These are phyloP conservation scores for Oryza meyeriana DNA, from an alignment of 176 grass and related monocot genomes.

Conservation along the genomic window DNA sequence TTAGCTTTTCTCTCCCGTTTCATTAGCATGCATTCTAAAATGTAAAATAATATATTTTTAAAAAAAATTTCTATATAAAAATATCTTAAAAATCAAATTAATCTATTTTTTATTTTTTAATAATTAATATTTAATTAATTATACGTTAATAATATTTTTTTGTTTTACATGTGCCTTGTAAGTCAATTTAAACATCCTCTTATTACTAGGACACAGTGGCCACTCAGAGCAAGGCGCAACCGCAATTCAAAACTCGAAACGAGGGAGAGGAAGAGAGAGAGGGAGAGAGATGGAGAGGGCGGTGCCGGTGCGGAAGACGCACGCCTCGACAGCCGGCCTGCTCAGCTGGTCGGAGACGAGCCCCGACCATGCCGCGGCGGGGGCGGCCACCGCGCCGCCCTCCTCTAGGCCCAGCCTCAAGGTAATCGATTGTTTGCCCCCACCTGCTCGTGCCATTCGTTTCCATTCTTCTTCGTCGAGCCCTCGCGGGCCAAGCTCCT, in stretches of 20 bases:
- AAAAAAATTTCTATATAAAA: too few species aligned
- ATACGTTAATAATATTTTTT: too few species aligned
- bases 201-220: not conserved
- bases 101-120: too few species aligned
- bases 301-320: slow-evolving; percentile 38
- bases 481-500: not conserved
- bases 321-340: slow-evolving; percentile 46
- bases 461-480: not conserved
- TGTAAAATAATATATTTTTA: too few species aligned
- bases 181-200: too few species aligned
- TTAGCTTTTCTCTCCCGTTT: too few species aligned
- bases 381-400: not conserved
- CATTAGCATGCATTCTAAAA: too few species aligned
- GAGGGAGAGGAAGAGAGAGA: not conserved
- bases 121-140: too few species aligned
- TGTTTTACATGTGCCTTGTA: too few species aligned
- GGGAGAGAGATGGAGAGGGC: not conserved
- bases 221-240: not conserved
- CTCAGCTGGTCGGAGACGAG: slow-evolving; percentile 42
- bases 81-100: too few species aligned
- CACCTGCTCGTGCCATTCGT: not conserved
- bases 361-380: not conserved
- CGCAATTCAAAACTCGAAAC: not conserved
- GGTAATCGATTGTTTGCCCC: not conserved
- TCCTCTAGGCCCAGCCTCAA: slow-evolving; percentile 24